phyloP scores from a whole-genome alignment of 75 land plant genomes.

The Picea sitchensis region DNA sequence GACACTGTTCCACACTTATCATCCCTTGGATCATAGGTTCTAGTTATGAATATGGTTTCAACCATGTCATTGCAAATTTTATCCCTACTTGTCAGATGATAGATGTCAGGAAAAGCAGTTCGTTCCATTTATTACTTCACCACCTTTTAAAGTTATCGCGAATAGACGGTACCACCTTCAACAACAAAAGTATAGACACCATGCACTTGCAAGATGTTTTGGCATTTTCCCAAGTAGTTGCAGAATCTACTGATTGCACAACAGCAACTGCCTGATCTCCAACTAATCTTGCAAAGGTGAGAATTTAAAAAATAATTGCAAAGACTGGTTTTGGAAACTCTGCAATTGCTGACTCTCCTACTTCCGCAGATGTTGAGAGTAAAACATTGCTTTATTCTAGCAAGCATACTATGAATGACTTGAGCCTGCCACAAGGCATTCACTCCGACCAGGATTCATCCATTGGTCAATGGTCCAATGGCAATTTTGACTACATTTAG shows the following conservation, averaged over 20 bases:
- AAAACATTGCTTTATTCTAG: not conserved
- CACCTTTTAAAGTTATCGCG: slow-evolving; percentile 4
- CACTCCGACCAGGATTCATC: not conserved
- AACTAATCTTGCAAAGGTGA: slow-evolving; percentile 60
- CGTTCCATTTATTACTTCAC: slow-evolving; percentile 34
- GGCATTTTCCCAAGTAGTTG: slow-evolving; percentile 71
- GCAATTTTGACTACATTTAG: slow-evolving; percentile 5
- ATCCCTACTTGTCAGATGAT: not conserved
- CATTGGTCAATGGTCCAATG: not conserved
- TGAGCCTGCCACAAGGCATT: not conserved
- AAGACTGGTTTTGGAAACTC: slow-evolving; percentile 17
- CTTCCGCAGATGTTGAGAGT: not conserved
- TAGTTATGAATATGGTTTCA: slow-evolving; percentile 5
- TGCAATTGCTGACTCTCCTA: not conserved
- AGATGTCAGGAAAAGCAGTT: slow-evolving; percentile 35
- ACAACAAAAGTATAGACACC: slow-evolving; percentile 12
- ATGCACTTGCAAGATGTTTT: slow-evolving; percentile 61
- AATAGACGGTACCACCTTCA: not conserved
- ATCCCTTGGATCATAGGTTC: slow-evolving; percentile 1
- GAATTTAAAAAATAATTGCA: slow-evolving; percentile 33
- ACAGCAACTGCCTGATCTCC: slow-evolving; percentile 76
- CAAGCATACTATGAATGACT: not conserved
- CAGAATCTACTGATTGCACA: slow-evolving; percentile 67
- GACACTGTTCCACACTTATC: not conserved
- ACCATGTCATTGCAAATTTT: not conserved